Percentiles rank a stretch among this genome's conserved stretches.
Evolutionary conservation across 2,329 filamentous ascomycete genomes (phyloP).

Genomic region (Pseudonectria buxi): DNA sequence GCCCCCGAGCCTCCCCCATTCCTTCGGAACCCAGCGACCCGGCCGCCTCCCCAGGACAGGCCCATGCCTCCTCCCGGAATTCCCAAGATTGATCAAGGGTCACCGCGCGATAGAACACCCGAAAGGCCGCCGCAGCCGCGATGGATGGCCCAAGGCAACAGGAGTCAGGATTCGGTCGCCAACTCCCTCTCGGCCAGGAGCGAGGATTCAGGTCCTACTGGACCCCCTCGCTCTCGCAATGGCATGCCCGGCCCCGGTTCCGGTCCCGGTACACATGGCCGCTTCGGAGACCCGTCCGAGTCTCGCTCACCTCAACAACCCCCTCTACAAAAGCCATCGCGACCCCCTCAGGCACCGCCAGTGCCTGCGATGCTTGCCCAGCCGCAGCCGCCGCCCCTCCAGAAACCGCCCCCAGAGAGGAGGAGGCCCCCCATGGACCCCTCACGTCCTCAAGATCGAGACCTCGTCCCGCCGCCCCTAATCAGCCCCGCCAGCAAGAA

Average conservation of each 20-base stretch:
- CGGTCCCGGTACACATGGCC: slow-evolving; percentile 32
- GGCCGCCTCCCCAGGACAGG: slow-evolving; percentile 32
- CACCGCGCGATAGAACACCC: too few species aligned
- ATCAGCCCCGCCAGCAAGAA: slow-evolving; percentile 44
- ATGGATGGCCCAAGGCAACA: slow-evolving; percentile 43
- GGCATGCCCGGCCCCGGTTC: slow-evolving; percentile 35
- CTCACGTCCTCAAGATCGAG: slow-evolving; percentile 45
- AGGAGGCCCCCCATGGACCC: slow-evolving; percentile 62
- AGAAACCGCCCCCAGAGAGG: slow-evolving; percentile 52
- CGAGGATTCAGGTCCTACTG: slow-evolving; percentile 41
- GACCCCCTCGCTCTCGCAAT: slow-evolving; percentile 48
- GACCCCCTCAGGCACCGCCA: slow-evolving; percentile 19
- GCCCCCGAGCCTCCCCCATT: slow-evolving; percentile 23
- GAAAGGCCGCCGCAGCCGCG: slow-evolving; percentile 38
- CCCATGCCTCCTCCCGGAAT: slow-evolving; percentile 44
- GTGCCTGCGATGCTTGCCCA: slow-evolving; percentile 12
- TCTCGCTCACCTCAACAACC: slow-evolving; percentile 9
- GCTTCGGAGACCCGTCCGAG: slow-evolving; percentile 29
- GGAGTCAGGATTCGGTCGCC: slow-evolving; percentile 52
- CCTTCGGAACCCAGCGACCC: slow-evolving; percentile 21
- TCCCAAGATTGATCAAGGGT: slow-evolving; percentile 33
- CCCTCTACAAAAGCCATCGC: slow-evolving; percentile 18
- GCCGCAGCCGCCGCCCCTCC: slow-evolving; percentile 22
- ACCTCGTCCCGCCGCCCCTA: slow-evolving; percentile 52
- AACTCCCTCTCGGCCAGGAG: slow-evolving; percentile 40